These are phyloP conservation scores for Trypanosoma boissoni DNA, from an alignment of 208 protist genomes.

Conservation along the genomic window DNA sequence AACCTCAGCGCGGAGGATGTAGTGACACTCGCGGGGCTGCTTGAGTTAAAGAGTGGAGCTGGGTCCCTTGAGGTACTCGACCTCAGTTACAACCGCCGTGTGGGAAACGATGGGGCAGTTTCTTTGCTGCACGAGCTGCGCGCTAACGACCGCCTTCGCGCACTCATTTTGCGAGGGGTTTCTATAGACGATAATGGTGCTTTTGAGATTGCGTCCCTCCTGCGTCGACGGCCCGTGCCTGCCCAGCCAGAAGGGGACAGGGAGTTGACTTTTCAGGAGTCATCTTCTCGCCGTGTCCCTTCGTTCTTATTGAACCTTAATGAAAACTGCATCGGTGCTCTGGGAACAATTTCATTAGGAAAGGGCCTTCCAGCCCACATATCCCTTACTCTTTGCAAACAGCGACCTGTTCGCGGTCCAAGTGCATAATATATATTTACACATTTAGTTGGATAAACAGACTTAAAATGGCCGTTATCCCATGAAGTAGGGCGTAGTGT, in stretches of 20 bases:
- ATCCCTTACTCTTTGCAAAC: slow-evolving; percentile 70
- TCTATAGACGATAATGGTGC: slow-evolving; percentile 70
- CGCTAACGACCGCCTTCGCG: slow-evolving; percentile 43
- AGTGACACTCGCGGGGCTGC: slow-evolving; percentile 44
- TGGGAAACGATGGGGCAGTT: slow-evolving; percentile 70
- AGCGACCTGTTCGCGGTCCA: slow-evolving; percentile 22
- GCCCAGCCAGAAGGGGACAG: slow-evolving; percentile 5
- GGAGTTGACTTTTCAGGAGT: slow-evolving; percentile 12
- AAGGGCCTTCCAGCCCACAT: slow-evolving; percentile 65
- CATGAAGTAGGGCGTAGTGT: no score
- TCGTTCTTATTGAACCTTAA: slow-evolving; percentile 84
- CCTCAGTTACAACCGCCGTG: slow-evolving; percentile 79
- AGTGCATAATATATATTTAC: neutral
- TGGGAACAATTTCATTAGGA: slow-evolving; percentile 48
- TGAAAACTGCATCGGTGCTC: slow-evolving; percentile 74
- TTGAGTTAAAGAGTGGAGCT: slow-evolving; percentile 29
- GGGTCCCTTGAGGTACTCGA: slow-evolving; percentile 65
- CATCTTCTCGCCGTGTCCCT: neutral
- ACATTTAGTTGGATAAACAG: neutral
- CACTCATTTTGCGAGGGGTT: slow-evolving; percentile 64
- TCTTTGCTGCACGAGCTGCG: slow-evolving; percentile 41
- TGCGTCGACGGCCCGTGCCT: slow-evolving; percentile 46
- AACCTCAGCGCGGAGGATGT: slow-evolving; percentile 59
- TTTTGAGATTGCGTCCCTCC: slow-evolving; percentile 28
- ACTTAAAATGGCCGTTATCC: no score